These are phyloP conservation scores for Marasmius sp. DNA, from an alignment of 1,284 basidiomycete genomes.

Conservation along the genomic window DNA sequence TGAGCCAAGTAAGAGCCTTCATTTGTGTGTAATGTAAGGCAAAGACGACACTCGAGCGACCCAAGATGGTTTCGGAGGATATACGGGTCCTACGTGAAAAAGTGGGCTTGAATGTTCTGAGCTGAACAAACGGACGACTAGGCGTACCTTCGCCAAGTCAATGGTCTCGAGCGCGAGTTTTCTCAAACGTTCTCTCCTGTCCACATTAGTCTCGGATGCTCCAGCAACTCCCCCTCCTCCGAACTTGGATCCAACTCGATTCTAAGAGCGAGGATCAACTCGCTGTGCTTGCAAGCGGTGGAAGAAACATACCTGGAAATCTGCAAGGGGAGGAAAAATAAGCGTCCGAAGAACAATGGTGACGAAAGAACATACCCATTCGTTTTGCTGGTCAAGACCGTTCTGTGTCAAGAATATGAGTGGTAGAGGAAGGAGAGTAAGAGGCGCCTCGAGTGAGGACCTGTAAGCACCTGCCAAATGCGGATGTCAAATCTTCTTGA, in stretches of 20 bases:
- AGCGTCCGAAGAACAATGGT: neutral
- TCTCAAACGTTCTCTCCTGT: conserved; percentile 90
- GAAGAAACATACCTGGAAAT: conserved; percentile 40
- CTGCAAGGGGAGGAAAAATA: conserved; percentile 21
- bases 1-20: conserved; percentile 99
- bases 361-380: conserved; percentile 34
- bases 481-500: too few relatives aligned
- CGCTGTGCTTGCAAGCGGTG: neutral
- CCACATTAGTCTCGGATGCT: conserved; percentile 91
- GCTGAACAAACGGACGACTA: neutral
- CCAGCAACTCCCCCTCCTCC: conserved; percentile 94
- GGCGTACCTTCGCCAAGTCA: conserved; percentile 84
- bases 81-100: conserved; percentile 83
- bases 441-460: neutral
- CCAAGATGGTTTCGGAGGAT: conserved; percentile 98
- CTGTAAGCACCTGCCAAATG: neutral
- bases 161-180: conserved; percentile 97
- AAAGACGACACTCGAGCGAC: conserved; percentile 96
- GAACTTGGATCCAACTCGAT: conserved; percentile 94
- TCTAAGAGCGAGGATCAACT: conserved; percentile 45
- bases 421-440: too few relatives aligned
- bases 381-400: neutral
- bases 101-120: conserved; percentile 3
- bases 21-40: conserved; percentile 97
- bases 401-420: too few relatives aligned